Percentiles rank a stretch among this genome's conserved stretches.
Conservation (phyloP, 2,329 filamentous ascomycete species). For the Monosporascus sp. region DNA sequence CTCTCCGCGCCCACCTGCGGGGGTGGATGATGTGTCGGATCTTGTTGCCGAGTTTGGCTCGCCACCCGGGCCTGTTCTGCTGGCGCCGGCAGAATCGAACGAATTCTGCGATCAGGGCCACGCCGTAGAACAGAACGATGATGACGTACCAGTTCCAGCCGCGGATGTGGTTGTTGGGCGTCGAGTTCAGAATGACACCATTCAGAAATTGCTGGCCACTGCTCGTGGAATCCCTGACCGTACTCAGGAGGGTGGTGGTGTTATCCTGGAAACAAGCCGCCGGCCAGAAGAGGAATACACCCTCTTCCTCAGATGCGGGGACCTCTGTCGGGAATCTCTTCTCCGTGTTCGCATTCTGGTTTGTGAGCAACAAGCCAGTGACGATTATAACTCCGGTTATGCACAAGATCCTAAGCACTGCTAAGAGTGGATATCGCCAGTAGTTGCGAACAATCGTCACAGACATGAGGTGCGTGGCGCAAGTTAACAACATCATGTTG, state of each 20-base stretch:
- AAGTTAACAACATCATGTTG: conserved; percentile 31
- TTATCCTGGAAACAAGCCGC: conserved; percentile 27
- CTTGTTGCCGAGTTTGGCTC: conserved; percentile 4
- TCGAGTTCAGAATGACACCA: conserved; percentile 7
- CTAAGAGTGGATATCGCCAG: conserved; percentile 26
- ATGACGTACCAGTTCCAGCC: conserved; percentile 20
- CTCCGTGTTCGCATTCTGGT: conserved; percentile 19
- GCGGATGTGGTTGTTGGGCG: conserved; percentile 16
- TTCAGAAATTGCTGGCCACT: conserved; percentile 12
- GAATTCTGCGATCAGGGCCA: conserved; percentile 16
- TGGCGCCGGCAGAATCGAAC: conserved; percentile 16
- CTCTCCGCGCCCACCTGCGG: too few species aligned
- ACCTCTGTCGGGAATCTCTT: conserved; percentile 23
- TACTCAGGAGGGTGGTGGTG: conserved; percentile 2
- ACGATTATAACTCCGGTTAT: conserved; percentile 24
- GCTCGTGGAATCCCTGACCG: conserved; percentile 10
- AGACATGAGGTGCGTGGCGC: conserved; percentile 31
- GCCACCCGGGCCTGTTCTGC: conserved; percentile 10
- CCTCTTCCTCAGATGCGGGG: conserved; percentile 14
- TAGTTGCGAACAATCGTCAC: conserved; percentile 30
- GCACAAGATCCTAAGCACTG: conserved; percentile 23
- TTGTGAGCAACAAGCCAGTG: conserved; percentile 27
- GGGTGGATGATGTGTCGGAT: conserved; percentile 6
- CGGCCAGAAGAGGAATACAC: conserved; percentile 22
- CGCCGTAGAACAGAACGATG: conserved; percentile 19